Percentiles rank a stretch among this genome's conserved stretches.
Evolutionary conservation across 1,284 basidiomycete genomes (phyloP).

Genomic region (Puccinia hordei): DNA sequence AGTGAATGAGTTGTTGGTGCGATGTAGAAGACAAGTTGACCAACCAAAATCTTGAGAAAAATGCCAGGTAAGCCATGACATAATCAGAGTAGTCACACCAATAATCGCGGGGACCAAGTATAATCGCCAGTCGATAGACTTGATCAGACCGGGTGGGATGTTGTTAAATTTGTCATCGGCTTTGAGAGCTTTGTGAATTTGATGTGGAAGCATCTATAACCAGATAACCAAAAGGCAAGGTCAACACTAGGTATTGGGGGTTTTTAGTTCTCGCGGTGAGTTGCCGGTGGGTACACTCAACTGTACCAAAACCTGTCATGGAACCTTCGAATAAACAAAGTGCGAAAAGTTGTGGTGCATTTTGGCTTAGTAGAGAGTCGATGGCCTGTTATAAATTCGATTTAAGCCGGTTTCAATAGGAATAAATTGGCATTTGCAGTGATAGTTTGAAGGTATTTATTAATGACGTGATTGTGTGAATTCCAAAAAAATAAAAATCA

Average conservation of each 20-base stretch:
- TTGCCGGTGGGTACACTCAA: not conserved
- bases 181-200: conserved; percentile 27
- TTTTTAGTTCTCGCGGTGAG: not conserved
- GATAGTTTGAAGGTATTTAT: not conserved
- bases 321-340: conserved; percentile 36
- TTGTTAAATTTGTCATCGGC: not conserved
- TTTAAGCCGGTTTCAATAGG: not conserved
- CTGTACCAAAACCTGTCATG: conserved; percentile 43
- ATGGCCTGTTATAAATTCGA: conserved; percentile 26
- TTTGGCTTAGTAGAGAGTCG: conserved; percentile 38
- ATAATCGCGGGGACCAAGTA: conserved; percentile 32
- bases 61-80: conserved; percentile 41
- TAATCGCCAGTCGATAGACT: conserved; percentile 25
- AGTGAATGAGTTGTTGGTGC: not conserved
- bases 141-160: not conserved
- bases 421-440: not conserved
- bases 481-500: not conserved
- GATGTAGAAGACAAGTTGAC: not conserved
- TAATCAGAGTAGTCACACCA: conserved; percentile 20
- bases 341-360: conserved; percentile 35
- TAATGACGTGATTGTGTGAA: not conserved
- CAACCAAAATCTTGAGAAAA: conserved; percentile 45
- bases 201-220: conserved; percentile 28
- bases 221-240: not conserved
- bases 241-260: not conserved